Evolutionary conservation across 208 protist genomes (phyloP), one percentile per base, ranked within the genome.

Genomic region (Trypanosoma scelopori): DNA sequence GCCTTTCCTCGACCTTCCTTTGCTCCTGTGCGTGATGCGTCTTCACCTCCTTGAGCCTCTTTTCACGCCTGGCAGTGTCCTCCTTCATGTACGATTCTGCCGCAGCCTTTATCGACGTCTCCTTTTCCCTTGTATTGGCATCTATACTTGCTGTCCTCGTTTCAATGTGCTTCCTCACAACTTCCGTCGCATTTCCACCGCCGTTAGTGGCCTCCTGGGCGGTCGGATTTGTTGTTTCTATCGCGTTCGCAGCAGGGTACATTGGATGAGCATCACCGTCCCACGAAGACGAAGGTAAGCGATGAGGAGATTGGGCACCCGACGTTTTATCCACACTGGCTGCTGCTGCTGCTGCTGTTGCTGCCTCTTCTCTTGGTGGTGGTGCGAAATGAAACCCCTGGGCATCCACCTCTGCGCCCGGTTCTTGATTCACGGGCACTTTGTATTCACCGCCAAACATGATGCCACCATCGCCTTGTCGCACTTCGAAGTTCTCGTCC

Each of bases 1-100:
- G 76, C 47, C 84, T 82, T 61, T 69, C 56, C 18, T 68, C 76
- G 46, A 65, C 69, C 7, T 59, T 69, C 52, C 82, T 73, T 70
- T 94, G 89, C 28, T 77, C 65, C 51, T 78, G 51, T 63, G 82
- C 76, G 67, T 94, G 82, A 41, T 66, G 69, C 37, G 51, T 76
- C 64, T 82, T 83, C 1, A 74, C 63, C 4, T 71, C 67, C 42
- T 62, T 72, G n/a, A 94, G 69, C 52, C 81, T 68, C 55, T 82
- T 60, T 63, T 91, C 82, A 12, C 76, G 81, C 65, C 83, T 82
- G 11, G 67, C 73, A 64, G 73, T 79, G 53, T 84, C 61, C 53
- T 80, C 55, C 71, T 85, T 79, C 52, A 94, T 57, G 69, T 89
- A 94, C 49, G 80, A 56, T 60, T 90, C 55, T n/a, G 89, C 85